Evolutionary conservation across 148 eudicot species (phyloP), one percentile per base, ranked within the genome.

Genomic region (Drosera capensis): DNA sequence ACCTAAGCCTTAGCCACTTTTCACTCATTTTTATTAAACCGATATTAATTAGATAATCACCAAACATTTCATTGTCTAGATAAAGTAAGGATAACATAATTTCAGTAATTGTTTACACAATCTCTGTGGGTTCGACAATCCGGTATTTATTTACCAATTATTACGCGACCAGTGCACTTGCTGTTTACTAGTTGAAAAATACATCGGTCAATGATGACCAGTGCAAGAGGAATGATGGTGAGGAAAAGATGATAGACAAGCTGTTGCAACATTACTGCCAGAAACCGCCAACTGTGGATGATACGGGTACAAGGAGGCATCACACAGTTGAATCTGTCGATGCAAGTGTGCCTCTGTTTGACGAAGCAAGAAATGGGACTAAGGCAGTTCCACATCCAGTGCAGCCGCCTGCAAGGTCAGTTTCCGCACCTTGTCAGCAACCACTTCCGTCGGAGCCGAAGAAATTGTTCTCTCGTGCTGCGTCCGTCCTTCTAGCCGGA

Each of bases 401-500:
- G 39, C 69, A 71, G 7, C 49, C 45, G 43, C 80, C 80, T 17
- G 53, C 78, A 2, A 77, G 92, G 57, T 80, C 97, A 12, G 38
- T 75, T 21, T 88, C 92, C 51, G 76, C 83, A 26, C 94, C 94
- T 47, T 65, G 56, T 22, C 77, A 60, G 19, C 81, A 68, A 11
- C n/a, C 38, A 37, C 28, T 54, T 25, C 56, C 69, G 22, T 40
- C 75, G 13, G 76, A 72, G 65, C 45, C 49, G 18, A 68, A 67
- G 43, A 83, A 80, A 59, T 69, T 68, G n/a, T 77, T 59, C 40
- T 22, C 86, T 14, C 92, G 94, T 26, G 86, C 84, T 38, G 74
- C 74, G 52, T 77, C n/a, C n/a, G n/a, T n/a, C 94, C 8, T 88
- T 82, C 51, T 73, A 80, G 64, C 77, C 64, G 15, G 94, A 83